A percentile compares a stretch with the other conserved stretches of the same genome.
These are phyloP conservation scores for Fusarium goolgardi DNA, from an alignment of 2,329 filamentous ascomycete genomes.

Conservation along the genomic window DNA sequence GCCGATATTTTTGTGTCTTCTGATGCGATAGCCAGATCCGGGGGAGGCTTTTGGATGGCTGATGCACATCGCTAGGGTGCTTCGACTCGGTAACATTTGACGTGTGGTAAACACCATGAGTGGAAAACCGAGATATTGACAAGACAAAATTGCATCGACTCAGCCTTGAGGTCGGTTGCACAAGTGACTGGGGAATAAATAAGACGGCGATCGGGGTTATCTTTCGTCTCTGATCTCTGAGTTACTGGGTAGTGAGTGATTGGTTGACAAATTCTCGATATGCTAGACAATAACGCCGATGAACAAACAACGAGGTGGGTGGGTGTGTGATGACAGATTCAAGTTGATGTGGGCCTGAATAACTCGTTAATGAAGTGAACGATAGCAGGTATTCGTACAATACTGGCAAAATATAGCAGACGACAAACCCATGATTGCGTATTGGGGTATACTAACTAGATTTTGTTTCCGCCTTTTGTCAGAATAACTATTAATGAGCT, in stretches of 20 bases:
- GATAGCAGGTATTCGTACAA: not conserved
- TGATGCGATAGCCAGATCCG: not conserved
- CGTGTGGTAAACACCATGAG: slow-evolving; percentile 18
- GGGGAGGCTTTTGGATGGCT: not conserved
- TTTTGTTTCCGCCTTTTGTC: not conserved
- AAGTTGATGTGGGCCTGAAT: slow-evolving; percentile 5
- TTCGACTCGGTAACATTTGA: not conserved
- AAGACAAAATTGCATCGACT: not conserved
- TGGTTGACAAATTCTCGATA: not conserved
- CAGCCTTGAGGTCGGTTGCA: not conserved
- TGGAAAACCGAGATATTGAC: not conserved
- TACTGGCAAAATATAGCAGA: slow-evolving; percentile 2
- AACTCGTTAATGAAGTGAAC: slow-evolving; percentile 3
- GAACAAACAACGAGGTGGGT: not conserved
- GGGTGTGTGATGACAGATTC: not conserved
- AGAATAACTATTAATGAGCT: not conserved
- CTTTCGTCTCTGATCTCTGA: not conserved
- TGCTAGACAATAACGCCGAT: not conserved
- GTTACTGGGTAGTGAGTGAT: not conserved
- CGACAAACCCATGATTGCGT: not conserved
- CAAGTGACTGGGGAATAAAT: accelerated
- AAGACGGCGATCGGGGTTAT: accelerated
- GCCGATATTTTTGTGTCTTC: not conserved
- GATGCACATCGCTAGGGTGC: not conserved
- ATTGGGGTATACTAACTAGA: not conserved